phyloP scores from a whole-genome alignment of 345 rosid species.

The Corchorus capsularis region DNA sequence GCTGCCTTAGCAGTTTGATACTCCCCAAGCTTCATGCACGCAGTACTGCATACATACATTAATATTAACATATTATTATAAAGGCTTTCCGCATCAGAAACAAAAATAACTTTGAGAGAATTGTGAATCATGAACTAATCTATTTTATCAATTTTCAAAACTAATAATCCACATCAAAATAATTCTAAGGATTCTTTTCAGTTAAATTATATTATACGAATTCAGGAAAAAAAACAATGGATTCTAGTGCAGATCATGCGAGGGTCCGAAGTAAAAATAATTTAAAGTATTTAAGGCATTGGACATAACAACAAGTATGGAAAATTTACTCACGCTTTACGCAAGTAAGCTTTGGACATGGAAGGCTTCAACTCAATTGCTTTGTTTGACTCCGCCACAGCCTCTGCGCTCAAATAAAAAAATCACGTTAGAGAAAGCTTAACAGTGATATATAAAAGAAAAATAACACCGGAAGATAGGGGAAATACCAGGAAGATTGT shows the following conservation, averaged over 20 bases:
- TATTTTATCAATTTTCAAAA: neutral
- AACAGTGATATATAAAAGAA: neutral
- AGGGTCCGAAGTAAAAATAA: no score
- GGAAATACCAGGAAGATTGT: slow-evolving; percentile 58
- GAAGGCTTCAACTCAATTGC: slow-evolving; percentile 76
- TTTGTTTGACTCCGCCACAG: slow-evolving; percentile 76
- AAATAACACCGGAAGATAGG: neutral
- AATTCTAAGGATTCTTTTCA: neutral
- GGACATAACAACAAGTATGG: no score
- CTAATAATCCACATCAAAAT: neutral
- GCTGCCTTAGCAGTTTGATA: slow-evolving; percentile 84
- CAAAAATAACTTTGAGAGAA: neutral
- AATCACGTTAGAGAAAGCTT: neutral
- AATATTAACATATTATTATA: neutral
- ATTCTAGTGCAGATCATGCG: neutral
- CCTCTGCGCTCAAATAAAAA: slow-evolving; percentile 52
- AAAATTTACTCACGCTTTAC: slow-evolving; percentile 68
- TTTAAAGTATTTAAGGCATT: neutral
- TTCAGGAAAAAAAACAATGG: neutral
- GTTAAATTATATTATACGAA: neutral
- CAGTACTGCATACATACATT: slow-evolving; percentile 47
- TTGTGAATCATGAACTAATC: neutral
- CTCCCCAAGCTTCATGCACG: slow-evolving; percentile 91
- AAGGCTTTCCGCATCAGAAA: neutral
- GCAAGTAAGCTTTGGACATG: slow-evolving; percentile 73